These are phyloP conservation scores for Huntiella moniliformis DNA, from an alignment of 2,329 filamentous ascomycete genomes.

Conservation along the genomic window DNA sequence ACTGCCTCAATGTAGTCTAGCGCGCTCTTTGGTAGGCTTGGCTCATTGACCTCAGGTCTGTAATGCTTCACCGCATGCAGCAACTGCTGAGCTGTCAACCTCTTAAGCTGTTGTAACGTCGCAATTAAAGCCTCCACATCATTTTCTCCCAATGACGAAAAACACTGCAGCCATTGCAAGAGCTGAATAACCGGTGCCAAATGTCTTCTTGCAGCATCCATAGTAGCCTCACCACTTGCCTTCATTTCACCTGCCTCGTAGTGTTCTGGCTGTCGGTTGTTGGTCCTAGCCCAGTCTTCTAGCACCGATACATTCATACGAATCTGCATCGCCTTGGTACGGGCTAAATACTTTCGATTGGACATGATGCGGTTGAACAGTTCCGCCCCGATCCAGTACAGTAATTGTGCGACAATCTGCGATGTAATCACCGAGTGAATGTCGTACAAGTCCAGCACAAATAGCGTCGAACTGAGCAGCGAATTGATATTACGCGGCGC, in stretches of 20 bases:
- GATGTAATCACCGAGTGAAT: conserved; percentile 91
- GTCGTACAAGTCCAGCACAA: conserved; percentile 96
- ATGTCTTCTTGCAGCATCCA: conserved; percentile 69
- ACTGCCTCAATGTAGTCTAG: conserved; percentile 70
- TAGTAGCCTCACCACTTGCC: conserved; percentile 67
- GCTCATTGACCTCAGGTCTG: conserved; percentile 85
- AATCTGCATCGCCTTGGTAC: conserved; percentile 98
- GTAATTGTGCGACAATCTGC: conserved; percentile 76
- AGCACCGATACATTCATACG: conserved; percentile 93
- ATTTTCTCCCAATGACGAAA: conserved; percentile 72
- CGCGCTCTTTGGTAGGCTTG: conserved; percentile 70
- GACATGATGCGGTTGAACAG: conserved; percentile 97
- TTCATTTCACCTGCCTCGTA: conserved; percentile 83
- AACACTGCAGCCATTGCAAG: conserved; percentile 93
- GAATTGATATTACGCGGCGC: conserved; percentile 92
- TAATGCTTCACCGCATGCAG: conserved; percentile 88
- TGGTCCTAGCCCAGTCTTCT: conserved; percentile 87
- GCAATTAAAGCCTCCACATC: conserved; percentile 75
- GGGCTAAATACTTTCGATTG: conserved; percentile 79
- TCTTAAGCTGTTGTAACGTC: conserved; percentile 74
- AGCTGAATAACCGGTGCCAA: conserved; percentile 82
- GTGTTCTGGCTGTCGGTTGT: conserved; percentile 88
- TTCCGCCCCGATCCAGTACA: conserved; percentile 93
- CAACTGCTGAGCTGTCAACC: conserved; percentile 69
- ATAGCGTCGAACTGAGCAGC: conserved; percentile 82